Percentiles rank a stretch among this genome's conserved stretches.
phyloP scores from a whole-genome alignment of 106 monocot genomes.

The Dendrobium catenatum region DNA sequence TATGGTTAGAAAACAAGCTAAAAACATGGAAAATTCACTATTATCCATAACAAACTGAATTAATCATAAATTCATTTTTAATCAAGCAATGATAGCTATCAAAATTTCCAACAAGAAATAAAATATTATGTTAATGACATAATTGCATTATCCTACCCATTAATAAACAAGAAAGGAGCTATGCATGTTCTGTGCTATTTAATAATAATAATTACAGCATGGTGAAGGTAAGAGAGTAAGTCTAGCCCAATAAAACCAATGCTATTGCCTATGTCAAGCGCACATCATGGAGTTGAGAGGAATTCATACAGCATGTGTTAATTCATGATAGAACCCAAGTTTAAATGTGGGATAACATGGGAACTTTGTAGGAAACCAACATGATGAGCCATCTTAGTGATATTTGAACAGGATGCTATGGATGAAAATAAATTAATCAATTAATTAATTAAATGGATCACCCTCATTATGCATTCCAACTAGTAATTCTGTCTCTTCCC shows the following conservation, averaged over 20 bases:
- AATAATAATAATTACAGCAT: not conserved
- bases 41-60: not conserved
- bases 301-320: not conserved
- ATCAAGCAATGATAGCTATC: not conserved
- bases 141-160: not conserved
- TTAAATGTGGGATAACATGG: not conserved
- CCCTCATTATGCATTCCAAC: conserved; percentile 95
- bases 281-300: not conserved
- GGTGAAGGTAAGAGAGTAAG: not conserved
- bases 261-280: not conserved
- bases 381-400: not conserved
- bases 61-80: not conserved
- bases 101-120: not conserved
- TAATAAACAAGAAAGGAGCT: not conserved
- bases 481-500: conserved; percentile 78
- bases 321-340: not conserved
- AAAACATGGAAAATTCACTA: not conserved
- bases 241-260: not conserved
- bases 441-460: conserved; percentile 11
- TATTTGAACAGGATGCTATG: not conserved
- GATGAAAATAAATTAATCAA: not conserved
- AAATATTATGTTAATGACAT: not conserved
- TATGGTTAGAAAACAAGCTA: not conserved
- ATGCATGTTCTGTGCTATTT: not conserved
- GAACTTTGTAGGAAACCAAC: not conserved